These are phyloP conservation scores for Monascus purpureus DNA, from an alignment of 495 filamentous ascomycete species.

Conservation along the genomic window DNA sequence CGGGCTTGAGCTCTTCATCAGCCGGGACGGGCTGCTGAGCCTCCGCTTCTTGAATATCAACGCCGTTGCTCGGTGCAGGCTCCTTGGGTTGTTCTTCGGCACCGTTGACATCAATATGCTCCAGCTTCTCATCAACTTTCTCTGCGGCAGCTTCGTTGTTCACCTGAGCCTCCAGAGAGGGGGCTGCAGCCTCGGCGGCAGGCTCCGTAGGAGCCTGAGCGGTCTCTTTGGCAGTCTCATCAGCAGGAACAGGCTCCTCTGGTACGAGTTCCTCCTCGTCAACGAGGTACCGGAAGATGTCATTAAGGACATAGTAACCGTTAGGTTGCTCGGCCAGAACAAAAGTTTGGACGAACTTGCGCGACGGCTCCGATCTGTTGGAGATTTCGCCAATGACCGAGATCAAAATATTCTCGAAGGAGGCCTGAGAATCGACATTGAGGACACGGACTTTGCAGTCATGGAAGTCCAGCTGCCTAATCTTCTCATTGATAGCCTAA, in stretches of 20 bases:
- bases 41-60: slow-evolving; percentile 15
- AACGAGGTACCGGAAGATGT: slow-evolving; percentile 86
- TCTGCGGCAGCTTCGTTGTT: slow-evolving; percentile 22
- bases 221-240: slow-evolving; percentile 25
- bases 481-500: slow-evolving; percentile 84
- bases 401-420: slow-evolving; percentile 82
- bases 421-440: slow-evolving; percentile 93
- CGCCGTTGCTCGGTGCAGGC: slow-evolving; percentile 26
- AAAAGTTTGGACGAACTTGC: slow-evolving; percentile 97
- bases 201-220: slow-evolving; percentile 21
- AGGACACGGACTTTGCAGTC: slow-evolving; percentile 97
- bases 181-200: slow-evolving; percentile 16
- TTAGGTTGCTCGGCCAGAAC: slow-evolving; percentile 92
- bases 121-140: slow-evolving; percentile 47
- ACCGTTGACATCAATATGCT: slow-evolving; percentile 24
- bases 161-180: slow-evolving; percentile 18
- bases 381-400: slow-evolving; percentile 97
- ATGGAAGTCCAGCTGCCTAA: slow-evolving; percentile 84
- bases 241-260: slow-evolving; percentile 41
- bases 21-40: slow-evolving; percentile 14
- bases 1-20: slow-evolving; percentile 33
- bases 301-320: slow-evolving; percentile 95
- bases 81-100: slow-evolving; percentile 17
- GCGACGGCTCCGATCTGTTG: slow-evolving; percentile 75
- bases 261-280: slow-evolving; percentile 51